Conservation (phyloP, 305 asterid species). For the Fraxinus nigra region DNA sequence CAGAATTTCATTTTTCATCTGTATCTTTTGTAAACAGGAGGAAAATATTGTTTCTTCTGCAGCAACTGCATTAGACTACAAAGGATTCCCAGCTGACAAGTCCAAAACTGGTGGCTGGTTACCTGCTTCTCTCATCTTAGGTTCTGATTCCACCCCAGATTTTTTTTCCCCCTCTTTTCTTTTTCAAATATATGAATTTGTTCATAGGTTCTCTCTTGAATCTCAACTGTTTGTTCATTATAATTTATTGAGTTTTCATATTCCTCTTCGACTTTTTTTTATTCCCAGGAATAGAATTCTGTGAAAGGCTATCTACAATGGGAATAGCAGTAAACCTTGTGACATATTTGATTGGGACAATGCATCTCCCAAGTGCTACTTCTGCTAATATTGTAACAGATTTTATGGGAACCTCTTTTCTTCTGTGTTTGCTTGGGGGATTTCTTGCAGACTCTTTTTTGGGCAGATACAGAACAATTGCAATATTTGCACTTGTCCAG, state of each 20-base stretch:
- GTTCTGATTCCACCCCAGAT: conserved; percentile 5
- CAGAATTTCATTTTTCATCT: not conserved
- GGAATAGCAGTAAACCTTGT: conserved; percentile 62
- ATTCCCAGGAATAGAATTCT: conserved; percentile 46
- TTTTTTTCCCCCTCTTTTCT: not conserved
- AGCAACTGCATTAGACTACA: conserved; percentile 36
- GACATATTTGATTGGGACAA: conserved; percentile 46
- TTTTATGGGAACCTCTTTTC: conserved; percentile 57
- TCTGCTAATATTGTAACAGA: conserved; percentile 61
- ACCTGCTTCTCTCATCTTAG: conserved; percentile 45
- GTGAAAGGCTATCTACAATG: conserved; percentile 61
- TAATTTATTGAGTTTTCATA: not conserved
- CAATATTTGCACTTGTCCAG: conserved; percentile 35
- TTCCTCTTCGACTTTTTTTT: not conserved
- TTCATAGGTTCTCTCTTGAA: not conserved
- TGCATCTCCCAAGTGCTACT: conserved; percentile 53
- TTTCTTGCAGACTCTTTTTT: conserved; percentile 57
- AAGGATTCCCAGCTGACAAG: conserved; percentile 42
- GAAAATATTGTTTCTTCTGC: conserved; percentile 20
- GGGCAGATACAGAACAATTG: conserved; percentile 49
- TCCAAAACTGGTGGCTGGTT: conserved; percentile 47
- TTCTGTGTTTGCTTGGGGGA: conserved; percentile 56
- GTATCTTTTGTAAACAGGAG: conserved; percentile 17
- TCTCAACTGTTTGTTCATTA: not conserved
- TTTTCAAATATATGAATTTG: not conserved